These are phyloP conservation scores for Diutina pseudorugosa DNA, from an alignment of 1,139 yeast species.

Conservation along the genomic window DNA sequence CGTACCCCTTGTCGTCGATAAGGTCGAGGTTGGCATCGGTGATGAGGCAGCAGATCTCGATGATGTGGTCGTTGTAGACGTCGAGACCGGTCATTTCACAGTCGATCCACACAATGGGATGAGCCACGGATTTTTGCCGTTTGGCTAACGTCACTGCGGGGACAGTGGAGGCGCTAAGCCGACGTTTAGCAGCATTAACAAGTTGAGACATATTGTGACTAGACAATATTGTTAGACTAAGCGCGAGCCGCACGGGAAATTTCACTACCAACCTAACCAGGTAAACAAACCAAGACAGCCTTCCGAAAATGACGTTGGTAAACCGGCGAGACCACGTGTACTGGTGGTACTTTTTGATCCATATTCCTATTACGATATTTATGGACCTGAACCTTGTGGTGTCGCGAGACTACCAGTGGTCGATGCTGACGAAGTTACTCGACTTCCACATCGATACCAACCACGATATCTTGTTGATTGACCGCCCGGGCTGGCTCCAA, in stretches of 20 bases:
- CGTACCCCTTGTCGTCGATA: conserved; percentile 61
- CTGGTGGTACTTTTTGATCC: conserved; percentile 32
- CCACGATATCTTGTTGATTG: conserved; percentile 54
- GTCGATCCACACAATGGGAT: conserved; percentile 75
- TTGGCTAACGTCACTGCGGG: neutral
- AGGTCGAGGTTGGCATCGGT: conserved; percentile 72
- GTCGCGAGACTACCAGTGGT: conserved; percentile 37
- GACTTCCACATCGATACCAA: conserved; percentile 49
- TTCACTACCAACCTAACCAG: neutral
- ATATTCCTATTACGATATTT: conserved; percentile 62
- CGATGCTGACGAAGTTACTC: conserved; percentile 35
- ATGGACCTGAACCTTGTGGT: conserved; percentile 66
- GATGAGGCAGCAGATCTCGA: conserved; percentile 83
- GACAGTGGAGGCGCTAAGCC: neutral
- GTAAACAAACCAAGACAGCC: neutral
- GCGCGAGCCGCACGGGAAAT: neutral
- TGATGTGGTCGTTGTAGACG: conserved; percentile 56
- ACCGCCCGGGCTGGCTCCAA: conserved; percentile 55
- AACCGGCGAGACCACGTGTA: conserved; percentile 12
- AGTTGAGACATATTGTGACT: neutral
- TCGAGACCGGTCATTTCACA: conserved; percentile 87
- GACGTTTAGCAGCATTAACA: neutral
- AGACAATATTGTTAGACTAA: too few species aligned
- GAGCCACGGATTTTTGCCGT: neutral
- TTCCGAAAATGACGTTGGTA: neutral